Evolutionary conservation across 192 early-diverging fungal species (phyloP).

Genomic region (Coemansia sp.): DNA sequence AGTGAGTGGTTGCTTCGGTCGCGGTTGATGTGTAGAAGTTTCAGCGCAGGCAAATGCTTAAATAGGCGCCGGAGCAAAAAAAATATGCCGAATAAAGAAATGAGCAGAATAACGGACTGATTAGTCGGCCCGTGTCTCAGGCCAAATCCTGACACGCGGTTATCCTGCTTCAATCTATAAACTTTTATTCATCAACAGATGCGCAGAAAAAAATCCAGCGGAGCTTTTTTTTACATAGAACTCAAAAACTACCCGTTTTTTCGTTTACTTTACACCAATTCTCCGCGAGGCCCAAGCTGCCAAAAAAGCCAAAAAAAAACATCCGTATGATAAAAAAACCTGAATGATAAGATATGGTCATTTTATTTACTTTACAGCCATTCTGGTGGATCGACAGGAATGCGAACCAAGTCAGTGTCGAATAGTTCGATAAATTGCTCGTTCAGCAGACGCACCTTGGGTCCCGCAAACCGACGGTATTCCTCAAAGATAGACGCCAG

Average conservation of each 20-base stretch:
- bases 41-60: not conserved
- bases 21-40: not conserved
- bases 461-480: constrained; percentile 92
- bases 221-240: not conserved
- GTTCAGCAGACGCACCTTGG: constrained; percentile 95
- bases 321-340: not conserved
- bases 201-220: not conserved
- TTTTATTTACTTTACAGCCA: constrained; percentile 63
- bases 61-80: not conserved
- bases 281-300: not conserved
- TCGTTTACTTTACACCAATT: not conserved
- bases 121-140: not conserved
- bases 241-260: not conserved
- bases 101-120: not conserved
- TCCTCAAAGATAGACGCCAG: constrained; percentile 98
- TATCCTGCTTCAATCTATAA: too few species aligned
- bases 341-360: not conserved
- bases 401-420: constrained; percentile 92
- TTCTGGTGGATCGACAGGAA: constrained; percentile 70
- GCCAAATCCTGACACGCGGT: not conserved
- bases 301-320: constrained; percentile 1
- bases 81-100: not conserved
- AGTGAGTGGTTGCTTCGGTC: not conserved
- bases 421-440: constrained; percentile 96
- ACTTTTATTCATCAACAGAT: not conserved